Conservation (phyloP, 2,329 filamentous ascomycete genomes). For the Zymoseptoria passerinii region DNA sequence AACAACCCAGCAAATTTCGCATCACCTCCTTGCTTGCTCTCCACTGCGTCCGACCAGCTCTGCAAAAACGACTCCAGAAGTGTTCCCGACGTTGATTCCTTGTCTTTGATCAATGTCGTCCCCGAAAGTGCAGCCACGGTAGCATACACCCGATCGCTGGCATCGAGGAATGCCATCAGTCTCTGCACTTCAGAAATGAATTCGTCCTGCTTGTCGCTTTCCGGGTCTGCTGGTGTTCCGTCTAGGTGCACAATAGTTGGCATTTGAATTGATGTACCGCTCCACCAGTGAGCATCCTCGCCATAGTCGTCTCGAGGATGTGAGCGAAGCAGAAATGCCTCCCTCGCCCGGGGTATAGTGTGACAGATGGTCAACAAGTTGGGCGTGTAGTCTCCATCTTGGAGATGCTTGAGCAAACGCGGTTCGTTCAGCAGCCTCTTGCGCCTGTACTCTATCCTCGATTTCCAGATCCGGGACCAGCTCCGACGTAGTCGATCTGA, state of each 20-base stretch:
- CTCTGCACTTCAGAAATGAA: constrained; percentile 52
- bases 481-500: constrained; percentile 40
- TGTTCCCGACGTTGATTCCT: constrained; percentile 5
- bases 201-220: constrained; percentile 33
- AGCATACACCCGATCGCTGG: constrained; percentile 50
- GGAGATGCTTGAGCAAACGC: constrained; percentile 49
- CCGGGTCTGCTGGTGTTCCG: constrained; percentile 19
- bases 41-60: constrained; percentile 17
- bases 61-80: constrained; percentile 19
- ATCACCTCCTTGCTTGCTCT: constrained; percentile 1
- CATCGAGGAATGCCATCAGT: constrained; percentile 53
- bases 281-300: constrained; percentile 54
- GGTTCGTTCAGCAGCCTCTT: constrained; percentile 46
- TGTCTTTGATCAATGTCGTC: constrained; percentile 17
- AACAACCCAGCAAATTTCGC: constrained; percentile 19
- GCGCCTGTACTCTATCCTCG: constrained; percentile 32
- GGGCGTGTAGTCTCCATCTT: constrained; percentile 46
- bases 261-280: constrained; percentile 44
- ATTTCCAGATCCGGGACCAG: constrained; percentile 45
- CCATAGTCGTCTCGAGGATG: constrained; percentile 45
- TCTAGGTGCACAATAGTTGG: constrained; percentile 43
- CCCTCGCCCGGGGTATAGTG: constrained; percentile 50
- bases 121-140: constrained; percentile 43
- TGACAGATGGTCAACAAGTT: constrained; percentile 55
- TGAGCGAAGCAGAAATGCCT: constrained; percentile 46